Base-by-base conservation (phyloP, 2,329 filamentous ascomycete genomes). In the Bipolaris victoriae region DNA sequence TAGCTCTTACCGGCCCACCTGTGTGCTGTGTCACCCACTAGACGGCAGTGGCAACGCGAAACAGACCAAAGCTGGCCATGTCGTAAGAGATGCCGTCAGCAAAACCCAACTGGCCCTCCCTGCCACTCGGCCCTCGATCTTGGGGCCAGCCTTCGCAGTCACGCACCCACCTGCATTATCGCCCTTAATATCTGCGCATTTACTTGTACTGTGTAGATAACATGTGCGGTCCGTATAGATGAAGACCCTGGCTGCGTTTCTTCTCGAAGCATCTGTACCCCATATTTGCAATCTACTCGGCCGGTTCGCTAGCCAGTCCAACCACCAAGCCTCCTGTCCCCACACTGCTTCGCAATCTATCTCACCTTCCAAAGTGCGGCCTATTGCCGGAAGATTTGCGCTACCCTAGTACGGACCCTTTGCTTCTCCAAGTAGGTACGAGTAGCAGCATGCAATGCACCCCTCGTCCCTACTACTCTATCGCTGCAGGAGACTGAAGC, bases 241-340 rank as follows among this genome's bases (percentile, higher is more conserved):
- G 58, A 60, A 57, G 40, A 46, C 60, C 63, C 57, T 57, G 55
- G 49, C 43, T 43, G 37, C 20, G 36, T 58, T 52, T 61, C 60
- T 65, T 67, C 69, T 71, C 61, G 67, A 72, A 69, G 58, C 55
- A 67, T 72, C 69, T 68, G 60, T 61, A 69, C 67, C 69, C 66
- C 73, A 69, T 70, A 66, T 33, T 65, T 69, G 58, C 59, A 74
- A 68, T 75, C 62, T 74, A 73, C 65, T 65, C 62, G 62, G 47
- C 67, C 67, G 60, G 57, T 49, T 54, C 59, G 48, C 62, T 62
- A 62, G 37, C 47, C 36, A 59, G 49, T 55, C 60, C 57, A 64
- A 40, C 62, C 60, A 60, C 60, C 50, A 52, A 53, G 57, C 59
- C 51, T 60, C 65, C 69, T 69, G 62, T 66, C 70, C 70, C 71